Evolutionary conservation across 2,329 filamentous ascomycete species (phyloP).

Genomic region (Pseudogymnoascus destructans): DNA sequence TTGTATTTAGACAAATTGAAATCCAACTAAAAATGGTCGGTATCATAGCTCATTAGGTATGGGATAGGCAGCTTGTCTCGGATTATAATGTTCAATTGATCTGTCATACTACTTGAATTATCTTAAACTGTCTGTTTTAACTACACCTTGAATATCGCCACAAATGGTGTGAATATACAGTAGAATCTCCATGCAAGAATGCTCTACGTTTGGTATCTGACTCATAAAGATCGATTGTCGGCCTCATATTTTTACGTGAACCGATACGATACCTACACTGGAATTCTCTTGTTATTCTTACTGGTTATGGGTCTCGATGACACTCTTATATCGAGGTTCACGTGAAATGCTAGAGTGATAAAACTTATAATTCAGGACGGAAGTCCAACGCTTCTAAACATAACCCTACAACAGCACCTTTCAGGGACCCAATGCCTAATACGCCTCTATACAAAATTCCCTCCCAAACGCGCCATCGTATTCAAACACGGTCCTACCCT

Average conservation of each 20-base stretch:
- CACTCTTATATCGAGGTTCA: neutral
- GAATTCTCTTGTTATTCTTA: neutral
- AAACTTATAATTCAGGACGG: neutral
- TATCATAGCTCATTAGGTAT: constrained; percentile 4
- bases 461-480: neutral
- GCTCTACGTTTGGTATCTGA: neutral
- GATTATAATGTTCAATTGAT: constrained; percentile 8
- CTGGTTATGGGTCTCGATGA: neutral
- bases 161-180: neutral
- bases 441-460: neutral
- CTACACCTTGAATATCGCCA: neutral
- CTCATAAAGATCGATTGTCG: neutral
- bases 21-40: neutral
- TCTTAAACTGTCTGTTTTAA: neutral
- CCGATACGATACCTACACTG: no score
- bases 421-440: neutral
- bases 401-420: neutral
- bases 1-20: constrained; percentile 3
- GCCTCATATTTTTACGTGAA: neutral
- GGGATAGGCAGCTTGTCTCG: constrained; percentile 8
- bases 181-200: neutral
- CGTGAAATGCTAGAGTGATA: neutral
- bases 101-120: neutral
- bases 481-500: constrained; percentile 13
- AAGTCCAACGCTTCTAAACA: neutral